Evolutionary conservation across 2,329 filamentous ascomycete species (phyloP).

Genomic region (Nannizzia gypsea): DNA sequence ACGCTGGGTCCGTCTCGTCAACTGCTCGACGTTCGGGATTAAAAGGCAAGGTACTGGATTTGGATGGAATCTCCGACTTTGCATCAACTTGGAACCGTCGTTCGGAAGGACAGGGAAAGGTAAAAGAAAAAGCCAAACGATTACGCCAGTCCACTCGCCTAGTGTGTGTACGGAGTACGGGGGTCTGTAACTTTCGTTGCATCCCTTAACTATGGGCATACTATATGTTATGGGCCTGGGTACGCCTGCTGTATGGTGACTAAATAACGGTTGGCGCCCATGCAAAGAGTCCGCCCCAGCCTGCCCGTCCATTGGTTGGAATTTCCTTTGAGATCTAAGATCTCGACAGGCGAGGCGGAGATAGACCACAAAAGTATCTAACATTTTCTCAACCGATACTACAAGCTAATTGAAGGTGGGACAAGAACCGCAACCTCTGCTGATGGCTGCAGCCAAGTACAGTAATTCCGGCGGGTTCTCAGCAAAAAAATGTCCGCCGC

Average conservation of each 20-base stretch:
- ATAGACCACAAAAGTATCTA: not conserved
- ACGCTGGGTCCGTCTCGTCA: not conserved
- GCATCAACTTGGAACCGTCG: constrained; percentile 3
- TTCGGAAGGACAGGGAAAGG: constrained; percentile 2
- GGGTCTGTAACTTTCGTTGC: not conserved
- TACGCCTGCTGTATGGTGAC: not conserved
- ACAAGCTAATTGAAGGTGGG: not conserved
- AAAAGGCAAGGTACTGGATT: not conserved
- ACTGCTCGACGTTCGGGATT: not conserved
- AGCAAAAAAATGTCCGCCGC: not conserved
- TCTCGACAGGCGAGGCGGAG: not conserved
- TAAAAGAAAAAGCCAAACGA: not conserved
- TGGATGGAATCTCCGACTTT: constrained; percentile 3
- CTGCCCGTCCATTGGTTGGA: not conserved
- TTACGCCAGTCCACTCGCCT: not conserved
- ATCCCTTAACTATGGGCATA: not conserved
- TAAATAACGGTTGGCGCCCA: not conserved
- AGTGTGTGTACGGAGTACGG: not conserved
- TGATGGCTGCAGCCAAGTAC: not conserved
- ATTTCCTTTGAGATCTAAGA: not conserved
- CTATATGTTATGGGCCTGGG: not conserved
- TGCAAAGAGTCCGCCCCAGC: not conserved
- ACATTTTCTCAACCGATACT: not conserved
- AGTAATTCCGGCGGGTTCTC: not conserved
- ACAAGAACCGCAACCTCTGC: not conserved